phyloP scores from a whole-genome alignment of 2,329 filamentous ascomycete genomes.

The Xylaria arbuscula region DNA sequence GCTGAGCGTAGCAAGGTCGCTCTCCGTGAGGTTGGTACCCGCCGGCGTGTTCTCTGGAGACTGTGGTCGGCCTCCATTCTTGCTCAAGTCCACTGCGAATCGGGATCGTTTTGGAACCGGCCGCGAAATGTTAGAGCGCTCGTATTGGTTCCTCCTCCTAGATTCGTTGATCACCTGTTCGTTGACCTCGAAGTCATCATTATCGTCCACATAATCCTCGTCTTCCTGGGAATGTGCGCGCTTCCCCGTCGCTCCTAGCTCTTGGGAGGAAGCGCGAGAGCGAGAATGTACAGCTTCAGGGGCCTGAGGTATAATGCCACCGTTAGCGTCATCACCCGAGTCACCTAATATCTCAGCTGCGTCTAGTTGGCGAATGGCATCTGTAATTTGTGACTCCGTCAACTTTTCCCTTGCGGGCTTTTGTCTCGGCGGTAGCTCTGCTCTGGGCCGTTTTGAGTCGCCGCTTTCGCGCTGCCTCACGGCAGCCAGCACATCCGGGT shows the following conservation, averaged over 20 bases:
- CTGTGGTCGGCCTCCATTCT: conserved; percentile 8
- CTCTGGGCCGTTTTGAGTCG: background rate
- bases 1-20: conserved; percentile 39
- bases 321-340: conserved; percentile 19
- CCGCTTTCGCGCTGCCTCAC: conserved; percentile 39
- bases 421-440: conserved; percentile 33
- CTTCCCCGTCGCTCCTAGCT: conserved; percentile 16
- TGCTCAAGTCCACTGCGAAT: conserved; percentile 23
- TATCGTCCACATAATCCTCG: conserved; percentile 34
- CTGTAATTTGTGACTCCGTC: conserved; percentile 32
- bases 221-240: conserved; percentile 14
- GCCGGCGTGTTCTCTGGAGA: conserved; percentile 22
- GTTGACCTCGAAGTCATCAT: conserved; percentile 44
- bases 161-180: conserved; percentile 40
- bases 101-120: conserved; percentile 36
- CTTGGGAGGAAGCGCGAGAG: conserved; percentile 8
- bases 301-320: background rate
- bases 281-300: background rate
- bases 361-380: conserved; percentile 42
- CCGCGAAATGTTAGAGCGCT: conserved; percentile 12
- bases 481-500: conserved; percentile 38
- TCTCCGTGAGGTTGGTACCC: conserved; percentile 27
- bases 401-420: conserved; percentile 29
- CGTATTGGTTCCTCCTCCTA: conserved; percentile 32
- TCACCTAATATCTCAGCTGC: conserved; percentile 36